Evolutionary conservation across 2,329 filamentous ascomycete genomes (phyloP).

Genomic region (Trichoderma cornu-damae): DNA sequence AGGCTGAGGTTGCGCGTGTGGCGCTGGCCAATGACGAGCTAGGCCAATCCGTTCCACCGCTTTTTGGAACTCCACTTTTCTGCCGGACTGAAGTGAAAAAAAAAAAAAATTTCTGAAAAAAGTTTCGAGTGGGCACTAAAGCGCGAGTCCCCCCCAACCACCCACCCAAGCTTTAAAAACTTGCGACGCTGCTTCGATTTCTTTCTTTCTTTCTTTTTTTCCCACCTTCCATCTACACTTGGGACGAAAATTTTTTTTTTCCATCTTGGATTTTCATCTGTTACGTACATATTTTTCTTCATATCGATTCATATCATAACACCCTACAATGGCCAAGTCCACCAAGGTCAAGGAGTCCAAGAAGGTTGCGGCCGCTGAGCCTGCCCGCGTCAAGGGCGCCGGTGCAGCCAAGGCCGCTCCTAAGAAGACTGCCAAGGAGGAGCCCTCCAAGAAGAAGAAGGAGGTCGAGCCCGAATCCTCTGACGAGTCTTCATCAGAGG

Average conservation of each 20-base stretch:
- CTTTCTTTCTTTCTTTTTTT: not conserved
- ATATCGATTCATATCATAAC: not conserved
- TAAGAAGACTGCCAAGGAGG: conserved; percentile 46
- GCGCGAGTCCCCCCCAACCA: conserved; percentile 20
- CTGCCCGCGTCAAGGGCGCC: conserved; percentile 56
- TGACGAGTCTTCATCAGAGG: conserved; percentile 32
- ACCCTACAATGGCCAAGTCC: conserved; percentile 57
- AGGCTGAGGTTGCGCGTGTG: conserved; percentile 19
- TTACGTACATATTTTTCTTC: not conserved
- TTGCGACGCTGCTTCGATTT: conserved; percentile 7
- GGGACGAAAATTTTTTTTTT: conserved; percentile 23
- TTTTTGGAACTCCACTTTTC: conserved; percentile 31
- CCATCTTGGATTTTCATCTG: not conserved
- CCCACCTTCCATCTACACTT: conserved; percentile 12
- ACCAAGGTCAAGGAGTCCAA: conserved; percentile 56
- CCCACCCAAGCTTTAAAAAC: conserved; percentile 22
- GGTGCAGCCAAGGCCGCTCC: conserved; percentile 59
- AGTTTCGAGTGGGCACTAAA: not conserved
- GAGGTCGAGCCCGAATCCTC: conserved; percentile 40
- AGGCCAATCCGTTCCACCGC: conserved; percentile 33
- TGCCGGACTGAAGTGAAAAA: conserved; percentile 33
- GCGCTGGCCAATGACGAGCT: not conserved
- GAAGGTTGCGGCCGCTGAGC: conserved; percentile 48
- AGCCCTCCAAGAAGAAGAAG: conserved; percentile 45
- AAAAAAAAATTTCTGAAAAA: conserved; percentile 25